phyloP scores from a whole-genome alignment of 192 early-diverging fungal species.

The Backusella circina region DNA sequence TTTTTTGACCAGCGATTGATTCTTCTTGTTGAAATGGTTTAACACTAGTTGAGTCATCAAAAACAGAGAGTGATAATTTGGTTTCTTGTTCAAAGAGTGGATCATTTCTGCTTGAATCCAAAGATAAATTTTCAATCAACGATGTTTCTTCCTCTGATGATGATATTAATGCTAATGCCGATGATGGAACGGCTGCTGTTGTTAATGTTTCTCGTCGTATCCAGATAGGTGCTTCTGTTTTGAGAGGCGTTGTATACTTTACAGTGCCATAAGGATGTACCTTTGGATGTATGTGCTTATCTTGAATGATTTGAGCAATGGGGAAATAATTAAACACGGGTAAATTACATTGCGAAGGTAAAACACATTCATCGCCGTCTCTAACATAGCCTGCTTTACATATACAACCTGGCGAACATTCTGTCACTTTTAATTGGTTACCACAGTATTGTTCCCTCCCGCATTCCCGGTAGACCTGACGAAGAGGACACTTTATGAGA shows the following conservation, averaged over 20 bases:
- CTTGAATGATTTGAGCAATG: neutral
- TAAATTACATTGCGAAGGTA: neutral
- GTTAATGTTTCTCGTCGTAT: neutral
- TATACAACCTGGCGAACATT: neutral
- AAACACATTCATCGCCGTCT: neutral
- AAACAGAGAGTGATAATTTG: neutral
- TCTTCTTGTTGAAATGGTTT: neutral
- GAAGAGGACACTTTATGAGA: neutral
- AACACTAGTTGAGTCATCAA: neutral
- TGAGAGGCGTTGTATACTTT: neutral
- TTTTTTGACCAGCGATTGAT: neutral
- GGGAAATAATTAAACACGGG: neutral
- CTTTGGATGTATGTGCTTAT: neutral
- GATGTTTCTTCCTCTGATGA: neutral
- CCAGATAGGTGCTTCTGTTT: too few species aligned
- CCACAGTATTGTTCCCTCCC: neutral
- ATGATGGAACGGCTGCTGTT: neutral
- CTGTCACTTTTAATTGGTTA: neutral
- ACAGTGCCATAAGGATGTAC: neutral
- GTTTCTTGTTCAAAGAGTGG: neutral
- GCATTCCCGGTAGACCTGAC: neutral
- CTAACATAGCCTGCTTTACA: neutral
- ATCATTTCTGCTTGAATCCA: neutral
- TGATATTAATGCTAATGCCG: neutral
- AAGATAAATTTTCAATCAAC: neutral